Conservation (phyloP, 805 yeast species). For the Ogataea pini region DNA sequence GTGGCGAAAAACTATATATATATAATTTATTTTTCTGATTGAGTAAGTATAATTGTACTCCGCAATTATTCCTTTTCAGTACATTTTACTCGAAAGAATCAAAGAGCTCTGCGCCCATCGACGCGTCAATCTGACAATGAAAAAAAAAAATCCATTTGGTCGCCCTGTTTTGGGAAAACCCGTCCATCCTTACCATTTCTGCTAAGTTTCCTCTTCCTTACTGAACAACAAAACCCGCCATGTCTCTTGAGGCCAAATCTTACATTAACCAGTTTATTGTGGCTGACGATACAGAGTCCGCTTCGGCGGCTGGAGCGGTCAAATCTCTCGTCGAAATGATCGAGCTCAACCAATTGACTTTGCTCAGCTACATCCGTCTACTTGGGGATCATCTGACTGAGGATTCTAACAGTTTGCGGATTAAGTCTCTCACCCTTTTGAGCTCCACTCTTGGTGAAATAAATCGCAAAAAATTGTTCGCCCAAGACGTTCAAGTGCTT, state of each 20-base stretch:
- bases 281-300: constrained; percentile 37
- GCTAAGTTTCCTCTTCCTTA: background rate
- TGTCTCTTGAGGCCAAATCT: constrained; percentile 26
- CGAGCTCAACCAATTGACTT: constrained; percentile 31
- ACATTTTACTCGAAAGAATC: background rate
- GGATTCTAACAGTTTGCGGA: constrained; percentile 42
- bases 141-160: background rate
- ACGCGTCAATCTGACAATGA: background rate
- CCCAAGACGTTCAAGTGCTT: constrained; percentile 51
- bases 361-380: constrained; percentile 44
- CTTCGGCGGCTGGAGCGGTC: constrained; percentile 34
- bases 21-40: too few species aligned
- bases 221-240: constrained; percentile 5
- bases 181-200: background rate
- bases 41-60: too few species aligned
- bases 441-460: constrained; percentile 37
- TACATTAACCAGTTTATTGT: constrained; percentile 42
- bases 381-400: constrained; percentile 53
- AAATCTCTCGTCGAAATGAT: constrained; percentile 30
- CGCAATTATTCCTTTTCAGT: background rate
- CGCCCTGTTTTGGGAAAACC: background rate
- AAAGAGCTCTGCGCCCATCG: background rate
- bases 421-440: constrained; percentile 44
- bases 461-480: constrained; percentile 29
- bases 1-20: background rate